Evolutionary conservation across 768 basidiomycete genomes (phyloP), one percentile per base, ranked within the genome.

Genomic region (Auricularia cornea): DNA sequence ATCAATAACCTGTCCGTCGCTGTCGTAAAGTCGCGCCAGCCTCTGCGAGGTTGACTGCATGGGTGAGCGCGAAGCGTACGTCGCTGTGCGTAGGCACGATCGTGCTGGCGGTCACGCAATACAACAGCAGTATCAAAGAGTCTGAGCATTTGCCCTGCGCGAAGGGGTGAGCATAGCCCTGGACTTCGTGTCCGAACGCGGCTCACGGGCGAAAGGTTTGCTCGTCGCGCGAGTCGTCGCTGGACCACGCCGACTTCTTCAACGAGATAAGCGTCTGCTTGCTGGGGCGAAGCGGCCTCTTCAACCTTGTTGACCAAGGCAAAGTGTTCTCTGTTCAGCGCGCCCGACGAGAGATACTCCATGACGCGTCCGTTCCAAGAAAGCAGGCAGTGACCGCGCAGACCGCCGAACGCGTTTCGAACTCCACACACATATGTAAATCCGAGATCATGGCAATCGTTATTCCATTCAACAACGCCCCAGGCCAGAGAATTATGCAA

Each of bases 1-100:
- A 28, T 67, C 85, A 89, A 91, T 70, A 86, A 86, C 65, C 86
- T 79, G 75, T 89, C 88, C 69, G 88, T 81, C 67, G 81, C 78
- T 8, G 57, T 12, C 40, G 59, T 6, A 86, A 72, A 11, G 75
- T 82, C 52, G 72, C 74, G 2, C 89, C 89, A 12, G 84, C 83
- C 69, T 89, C 91, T 2, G 89, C 89, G 33, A 94, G 74, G 68
- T 83, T 89, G 31, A 93, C 76, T 3, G 92, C 92, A 67, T 90
- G 85, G 3, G 83, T 81, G 48, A 94, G 79, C 12, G 90, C 90
- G 68, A 89, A 92, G 60, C 84, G 80, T 65, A 92, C 76, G 28
- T 79, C 73, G n/a, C 80, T 77, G 26, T 71, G 69, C 3, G 76
- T 65, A 59, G 76, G 75, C 4, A 79, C 79, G 38, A 80, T 71